phyloP scores from a whole-genome alignment of 2,329 filamentous ascomycete genomes.

The Neopestalotiopsis sp. region DNA sequence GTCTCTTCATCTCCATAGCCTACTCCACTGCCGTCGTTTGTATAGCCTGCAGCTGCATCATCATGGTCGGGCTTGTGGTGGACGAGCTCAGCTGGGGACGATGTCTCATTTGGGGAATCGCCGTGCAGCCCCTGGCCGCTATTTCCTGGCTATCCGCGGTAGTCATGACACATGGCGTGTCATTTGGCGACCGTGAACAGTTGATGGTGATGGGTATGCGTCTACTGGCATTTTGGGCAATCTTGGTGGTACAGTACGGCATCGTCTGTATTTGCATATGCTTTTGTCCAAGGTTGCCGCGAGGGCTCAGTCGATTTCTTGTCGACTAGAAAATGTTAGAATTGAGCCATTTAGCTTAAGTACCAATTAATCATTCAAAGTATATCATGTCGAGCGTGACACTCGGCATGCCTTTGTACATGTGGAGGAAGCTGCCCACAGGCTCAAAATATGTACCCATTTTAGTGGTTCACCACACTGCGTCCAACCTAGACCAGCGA shows the following conservation, averaged over 20 bases:
- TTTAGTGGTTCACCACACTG: no score
- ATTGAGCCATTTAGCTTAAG: no score
- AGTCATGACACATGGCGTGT: slow-evolving; percentile 9
- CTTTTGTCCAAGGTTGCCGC: neutral
- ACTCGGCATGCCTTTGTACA: no score
- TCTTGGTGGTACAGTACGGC: neutral
- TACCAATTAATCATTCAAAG: no score
- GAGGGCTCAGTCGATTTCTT: no score
- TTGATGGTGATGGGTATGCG: neutral
- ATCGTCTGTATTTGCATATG: neutral
- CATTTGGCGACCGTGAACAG: slow-evolving; percentile 4
- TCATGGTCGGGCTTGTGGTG: slow-evolving; percentile 8
- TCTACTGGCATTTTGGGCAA: neutral
- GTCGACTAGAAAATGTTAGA: no score
- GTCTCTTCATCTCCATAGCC: slow-evolving; percentile 8
- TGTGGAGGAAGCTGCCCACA: no score
- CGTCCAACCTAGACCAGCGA: no score
- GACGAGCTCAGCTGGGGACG: neutral
- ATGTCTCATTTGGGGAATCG: neutral
- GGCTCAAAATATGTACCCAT: no score
- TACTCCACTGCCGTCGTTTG: slow-evolving; percentile 5
- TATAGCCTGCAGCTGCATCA: slow-evolving; percentile 7
- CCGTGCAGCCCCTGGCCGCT: slow-evolving; percentile 6
- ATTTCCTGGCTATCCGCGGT: neutral
- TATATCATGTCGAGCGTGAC: no score